Evolutionary conservation across 2,329 filamentous ascomycete species (phyloP).

Genomic region (Magnaporthiopsis incrustans): DNA sequence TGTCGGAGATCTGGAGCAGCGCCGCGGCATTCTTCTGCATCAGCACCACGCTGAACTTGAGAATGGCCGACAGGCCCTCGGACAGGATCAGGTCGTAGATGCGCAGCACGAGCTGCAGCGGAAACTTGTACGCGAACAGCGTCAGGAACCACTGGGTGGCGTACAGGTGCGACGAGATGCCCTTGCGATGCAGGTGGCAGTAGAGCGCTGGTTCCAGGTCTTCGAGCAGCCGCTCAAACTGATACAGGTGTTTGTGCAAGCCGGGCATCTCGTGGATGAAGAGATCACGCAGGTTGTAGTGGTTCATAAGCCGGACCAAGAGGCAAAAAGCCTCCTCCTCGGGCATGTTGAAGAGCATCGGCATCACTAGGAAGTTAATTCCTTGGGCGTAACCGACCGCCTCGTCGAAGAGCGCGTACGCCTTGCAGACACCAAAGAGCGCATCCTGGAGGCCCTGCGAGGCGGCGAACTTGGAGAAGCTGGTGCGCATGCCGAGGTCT

Average conservation of each 20-base stretch:
- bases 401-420: slow-evolving; percentile 92
- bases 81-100: slow-evolving; percentile 95
- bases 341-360: slow-evolving; percentile 93
- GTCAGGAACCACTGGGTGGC: slow-evolving; percentile 99
- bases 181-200: slow-evolving; percentile 81
- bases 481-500: slow-evolving; percentile 85
- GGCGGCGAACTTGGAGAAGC: slow-evolving; percentile 92
- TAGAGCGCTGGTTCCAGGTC: slow-evolving; percentile 91
- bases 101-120: slow-evolving; percentile 86
- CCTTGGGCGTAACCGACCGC: slow-evolving; percentile 94
- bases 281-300: slow-evolving; percentile 85
- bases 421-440: slow-evolving; percentile 92
- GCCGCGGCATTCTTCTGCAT: slow-evolving; percentile 88
- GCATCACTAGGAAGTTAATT: slow-evolving; percentile 98
- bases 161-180: slow-evolving; percentile 86
- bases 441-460: slow-evolving; percentile 87
- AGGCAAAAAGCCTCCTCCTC: slow-evolving; percentile 96
- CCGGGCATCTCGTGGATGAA: slow-evolving; percentile 97
- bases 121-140: slow-evolving; percentile 96
- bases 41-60: slow-evolving; percentile 89
- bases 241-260: slow-evolving; percentile 84
- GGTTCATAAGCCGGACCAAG: slow-evolving; percentile 90
- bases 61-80: slow-evolving; percentile 84
- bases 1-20: slow-evolving; percentile 79
- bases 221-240: slow-evolving; percentile 90